phyloP scores from a whole-genome alignment of 78 protist genomes.

The Tieghemostelium lacteum region DNA sequence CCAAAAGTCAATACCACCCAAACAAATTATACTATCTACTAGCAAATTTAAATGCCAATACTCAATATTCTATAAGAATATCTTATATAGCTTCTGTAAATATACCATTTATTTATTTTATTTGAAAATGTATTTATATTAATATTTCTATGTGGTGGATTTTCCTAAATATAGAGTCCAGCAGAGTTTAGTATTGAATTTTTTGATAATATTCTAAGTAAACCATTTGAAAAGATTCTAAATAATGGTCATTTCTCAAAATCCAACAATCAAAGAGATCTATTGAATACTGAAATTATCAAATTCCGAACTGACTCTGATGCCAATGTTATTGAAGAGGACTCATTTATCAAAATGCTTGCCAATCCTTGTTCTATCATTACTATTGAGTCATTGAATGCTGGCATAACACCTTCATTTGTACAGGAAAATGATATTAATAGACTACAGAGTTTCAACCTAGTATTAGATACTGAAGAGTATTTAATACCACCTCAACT shows the following conservation, averaged over 20 bases:
- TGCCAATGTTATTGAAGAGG: conserved; percentile 19
- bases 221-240: background rate
- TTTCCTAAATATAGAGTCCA: conserved; percentile 29
- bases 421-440: background rate
- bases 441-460: conserved; percentile 26
- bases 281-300: conserved; percentile 57
- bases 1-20: background rate
- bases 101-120: background rate
- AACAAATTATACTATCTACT: conserved; percentile 13
- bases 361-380: conserved; percentile 32
- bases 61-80: conserved; percentile 49
- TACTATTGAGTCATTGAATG: conserved; percentile 31
- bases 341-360: background rate
- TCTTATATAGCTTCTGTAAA: conserved; percentile 51
- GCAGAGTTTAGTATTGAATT: conserved; percentile 53
- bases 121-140: no score
- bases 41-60: conserved; percentile 22
- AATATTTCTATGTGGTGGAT: no score
- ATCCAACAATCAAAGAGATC: conserved; percentile 2
- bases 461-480: conserved; percentile 29
- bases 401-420: conserved; percentile 35
- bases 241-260: background rate
- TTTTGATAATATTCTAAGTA: conserved; percentile 18
- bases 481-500: conserved; percentile 48
- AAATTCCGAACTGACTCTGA: conserved; percentile 40